Base-by-base conservation (phyloP, 2,329 filamentous ascomycete species). In the Thielaviopsis euricoi region DNA sequence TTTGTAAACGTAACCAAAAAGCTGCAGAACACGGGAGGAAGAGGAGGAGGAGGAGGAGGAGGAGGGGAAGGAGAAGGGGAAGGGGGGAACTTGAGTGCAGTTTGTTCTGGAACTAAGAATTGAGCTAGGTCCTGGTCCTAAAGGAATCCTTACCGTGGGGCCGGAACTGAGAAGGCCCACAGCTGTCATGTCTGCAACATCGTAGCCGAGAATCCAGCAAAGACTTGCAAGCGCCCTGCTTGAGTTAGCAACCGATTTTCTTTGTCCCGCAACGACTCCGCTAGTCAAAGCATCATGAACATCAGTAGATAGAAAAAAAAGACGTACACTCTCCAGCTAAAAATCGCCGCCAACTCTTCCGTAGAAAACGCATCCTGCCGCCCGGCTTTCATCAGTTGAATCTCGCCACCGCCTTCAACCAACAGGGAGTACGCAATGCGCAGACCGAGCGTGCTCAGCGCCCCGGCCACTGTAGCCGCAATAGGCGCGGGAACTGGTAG, bases 171-270 rank as follows among this genome's bases (percentile, higher is more conserved):
- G 74, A 61, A 88, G 68, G 60, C 80, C 79, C 66, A 88, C 72
- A 52, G 80, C 76, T 12, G 78, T 79, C 55, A 86, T 73, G 68
- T 88, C 85, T 67, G 81, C 76, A 71, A 85, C 82, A 69, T 94
- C 88, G 67, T 86, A 87, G 62, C 82, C 76, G 50, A 82, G 74
- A 64, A 79, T 79, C 88, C 89, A 95, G 52, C 80, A 84, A 52
- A 90, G 66, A 23, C 75, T 80, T 56, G 95, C 74, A 49, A 57
- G 52, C 53, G 52, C 43, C 17, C 57, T 61, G 29, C 33, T 40
- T 10, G 25, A 56, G 53, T 26, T 33, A 55, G 29, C 13, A 46
- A 25, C 37, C 37, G 37, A 6, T 40, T 13, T 17, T 40, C n/a
- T n/a, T n/a, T n/a, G n/a, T n/a, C n/a, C n/a, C n/a, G n/a, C n/a